Evolutionary conservation across 2,329 filamentous ascomycete species (phyloP).

Genomic region (Ceratocystis ficicola): DNA sequence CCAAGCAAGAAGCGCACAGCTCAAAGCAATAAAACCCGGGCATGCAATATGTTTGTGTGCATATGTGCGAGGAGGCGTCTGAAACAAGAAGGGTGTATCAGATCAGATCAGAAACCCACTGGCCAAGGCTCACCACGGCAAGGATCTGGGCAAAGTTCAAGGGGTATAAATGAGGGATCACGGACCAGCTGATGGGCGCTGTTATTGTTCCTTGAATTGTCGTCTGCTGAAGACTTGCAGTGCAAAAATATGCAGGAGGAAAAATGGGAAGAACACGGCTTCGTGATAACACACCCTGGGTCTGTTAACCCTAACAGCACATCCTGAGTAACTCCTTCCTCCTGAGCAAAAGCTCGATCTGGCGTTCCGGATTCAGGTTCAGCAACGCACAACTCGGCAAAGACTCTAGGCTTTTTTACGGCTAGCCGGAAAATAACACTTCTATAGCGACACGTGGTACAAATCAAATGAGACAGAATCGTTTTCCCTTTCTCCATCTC

Average conservation of each 20-base stretch:
- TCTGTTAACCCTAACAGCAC: no score
- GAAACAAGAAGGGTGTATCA: constrained; percentile 12
- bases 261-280: no score
- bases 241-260: no score
- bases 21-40: neutral
- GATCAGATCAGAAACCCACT: constrained; percentile 6
- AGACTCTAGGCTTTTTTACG: no score
- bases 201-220: no score
- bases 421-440: neutral
- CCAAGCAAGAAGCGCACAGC: no score
- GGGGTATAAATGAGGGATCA: neutral
- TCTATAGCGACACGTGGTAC: neutral
- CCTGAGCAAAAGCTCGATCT: no score
- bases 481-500: neutral
- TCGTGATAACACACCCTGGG: no score
- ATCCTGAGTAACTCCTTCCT: no score
- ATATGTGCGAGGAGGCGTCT: neutral
- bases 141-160: neutral
- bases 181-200: neutral
- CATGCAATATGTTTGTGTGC: neutral
- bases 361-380: no score
- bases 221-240: neutral
- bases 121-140: neutral
- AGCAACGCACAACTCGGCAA: no score
- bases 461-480: neutral